phyloP scores from a whole-genome alignment of 148 eudicot species.

The Diospyros kaki region DNA sequence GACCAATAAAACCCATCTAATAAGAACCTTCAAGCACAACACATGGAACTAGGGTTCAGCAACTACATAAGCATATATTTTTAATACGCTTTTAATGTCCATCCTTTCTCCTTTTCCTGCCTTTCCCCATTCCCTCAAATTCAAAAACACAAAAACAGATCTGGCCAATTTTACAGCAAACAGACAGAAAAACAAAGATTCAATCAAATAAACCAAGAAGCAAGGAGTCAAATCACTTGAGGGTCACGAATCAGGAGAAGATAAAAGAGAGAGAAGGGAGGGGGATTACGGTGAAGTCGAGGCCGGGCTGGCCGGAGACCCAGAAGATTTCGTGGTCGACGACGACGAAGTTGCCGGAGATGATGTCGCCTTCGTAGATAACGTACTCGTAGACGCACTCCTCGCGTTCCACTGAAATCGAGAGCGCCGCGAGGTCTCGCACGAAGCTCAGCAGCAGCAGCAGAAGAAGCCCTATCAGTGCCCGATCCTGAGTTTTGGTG shows the following conservation, averaged over 20 bases:
- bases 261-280: too few species aligned
- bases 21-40: neutral
- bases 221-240: too few species aligned
- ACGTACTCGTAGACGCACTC: conserved; percentile 86
- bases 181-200: neutral
- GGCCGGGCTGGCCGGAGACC: conserved; percentile 87
- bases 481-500: too few species aligned
- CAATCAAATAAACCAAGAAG: neutral
- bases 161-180: neutral
- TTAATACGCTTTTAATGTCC: too few species aligned
- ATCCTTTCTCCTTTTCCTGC: too few species aligned
- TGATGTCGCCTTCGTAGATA: conserved; percentile 65
- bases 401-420: conserved; percentile 59
- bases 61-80: neutral
- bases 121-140: neutral
- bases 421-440: conserved; percentile 38
- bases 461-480: too few species aligned
- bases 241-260: too few species aligned
- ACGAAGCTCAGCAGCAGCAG: conserved; percentile 22
- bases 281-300: conserved; percentile 59
- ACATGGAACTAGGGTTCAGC: neutral
- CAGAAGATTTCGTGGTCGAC: conserved; percentile 87
- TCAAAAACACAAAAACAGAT: neutral
- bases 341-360: conserved; percentile 86
- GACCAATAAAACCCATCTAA: neutral